Base-by-base conservation (phyloP, 257 asterid species). In the Asclepias syriaca region DNA sequence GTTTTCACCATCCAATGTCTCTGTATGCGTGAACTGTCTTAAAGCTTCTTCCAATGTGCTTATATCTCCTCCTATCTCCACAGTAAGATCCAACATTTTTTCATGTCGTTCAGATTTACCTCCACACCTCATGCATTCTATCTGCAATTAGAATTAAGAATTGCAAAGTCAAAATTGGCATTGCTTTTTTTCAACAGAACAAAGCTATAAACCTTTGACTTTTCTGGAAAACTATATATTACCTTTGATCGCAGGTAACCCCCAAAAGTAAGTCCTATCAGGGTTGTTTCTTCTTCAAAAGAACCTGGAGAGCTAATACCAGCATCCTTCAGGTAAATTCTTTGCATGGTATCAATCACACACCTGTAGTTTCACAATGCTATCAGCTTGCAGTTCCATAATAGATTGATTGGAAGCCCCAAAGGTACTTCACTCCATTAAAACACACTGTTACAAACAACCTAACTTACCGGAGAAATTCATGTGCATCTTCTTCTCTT, bases 211-310 rank as follows among this genome's bases (percentile, higher is more conserved):
- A 68, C 54, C 63, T 74, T 67, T 24, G 58, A 64, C 68, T 69
- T 74, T 66, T 50, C 65, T 15, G 27, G 24, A 66, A 77, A 75
- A 74, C 61, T 55, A 59, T 39, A 51, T 57, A 68, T 60, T 78
- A 92, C 97, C 96, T 88, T 92, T 53, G 97, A 92, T 56, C 93
- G 88, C 70, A 92, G 87, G 84, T 79, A 85, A 77, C 97, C 97
- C 77, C 96, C 97, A 87, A 92, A 92, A 12, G 93, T 92, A 73
- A 90, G 91, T 72, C 90, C 96, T 53, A 87, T 29, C 11, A 90
- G 87, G 67, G 90, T 88, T 18, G 97, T 88, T 74, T 83, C 89
- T 74, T 83, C 89, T 71, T 81, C 87, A 75, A 81, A 82, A 75
- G 89, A 75, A 72, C 80, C 79, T 19, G 83, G 81, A 72, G 74